Conservation (phyloP, 164 flowering plant genomes). For the Vitis cinerea region DNA sequence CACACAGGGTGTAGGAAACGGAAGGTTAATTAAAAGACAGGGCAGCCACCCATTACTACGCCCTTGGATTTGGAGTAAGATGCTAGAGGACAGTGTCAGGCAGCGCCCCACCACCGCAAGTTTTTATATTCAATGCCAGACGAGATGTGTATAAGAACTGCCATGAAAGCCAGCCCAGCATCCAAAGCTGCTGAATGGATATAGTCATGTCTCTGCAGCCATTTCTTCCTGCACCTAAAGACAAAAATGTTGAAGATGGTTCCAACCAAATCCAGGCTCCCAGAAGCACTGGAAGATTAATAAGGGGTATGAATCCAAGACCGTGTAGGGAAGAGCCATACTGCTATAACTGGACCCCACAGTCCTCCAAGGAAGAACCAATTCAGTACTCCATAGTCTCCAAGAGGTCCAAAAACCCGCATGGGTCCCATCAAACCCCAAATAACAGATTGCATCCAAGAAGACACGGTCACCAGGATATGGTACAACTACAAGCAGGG, state of each 20-base stretch:
- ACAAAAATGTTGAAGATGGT: constrained; percentile 15
- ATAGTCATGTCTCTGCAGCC: constrained; percentile 6
- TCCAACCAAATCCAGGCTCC: constrained; percentile 28
- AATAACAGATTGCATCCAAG: neutral
- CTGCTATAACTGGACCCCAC: constrained; percentile 16
- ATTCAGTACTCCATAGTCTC: constrained; percentile 21
- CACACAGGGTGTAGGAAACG: too few relatives aligned
- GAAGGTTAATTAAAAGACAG: neutral
- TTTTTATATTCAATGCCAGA: neutral
- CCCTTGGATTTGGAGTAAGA: constrained; percentile 7
- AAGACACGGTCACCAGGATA: neutral
- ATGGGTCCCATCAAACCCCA: neutral
- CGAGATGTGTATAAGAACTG: neutral
- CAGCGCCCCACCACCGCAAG: constrained; percentile 12
- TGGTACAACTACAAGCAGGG: too few relatives aligned
- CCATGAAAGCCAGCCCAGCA: constrained; percentile 15
- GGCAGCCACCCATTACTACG: constrained; percentile 9
- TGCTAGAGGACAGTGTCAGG: constrained; percentile 3
- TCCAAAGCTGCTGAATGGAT: constrained; percentile 4
- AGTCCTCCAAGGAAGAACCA: constrained; percentile 28
- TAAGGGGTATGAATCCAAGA: constrained; percentile 19
- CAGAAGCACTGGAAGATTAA: constrained; percentile 25
- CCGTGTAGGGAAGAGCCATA: constrained; percentile 21
- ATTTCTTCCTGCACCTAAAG: constrained; percentile 8
- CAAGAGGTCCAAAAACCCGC: constrained; percentile 19